A percentile compares a stretch with the other conserved stretches of the same genome.
Conservation (phyloP, 2,329 filamentous ascomycete species). For the Talaromyces sp. region DNA sequence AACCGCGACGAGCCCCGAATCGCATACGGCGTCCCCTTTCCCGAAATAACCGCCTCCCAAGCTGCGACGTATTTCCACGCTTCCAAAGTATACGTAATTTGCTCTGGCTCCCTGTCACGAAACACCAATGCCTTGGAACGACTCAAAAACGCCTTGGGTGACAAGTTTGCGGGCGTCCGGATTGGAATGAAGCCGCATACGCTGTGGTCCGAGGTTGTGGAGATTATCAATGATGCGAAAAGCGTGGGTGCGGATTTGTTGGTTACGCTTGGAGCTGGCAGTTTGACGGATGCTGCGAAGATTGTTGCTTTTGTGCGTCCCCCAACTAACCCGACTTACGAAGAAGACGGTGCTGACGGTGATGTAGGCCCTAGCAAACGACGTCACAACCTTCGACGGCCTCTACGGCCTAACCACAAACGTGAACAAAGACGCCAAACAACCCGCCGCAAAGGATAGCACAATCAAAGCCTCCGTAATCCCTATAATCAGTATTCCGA, state of each 20-base stretch:
- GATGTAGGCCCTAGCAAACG: conserved; percentile 48
- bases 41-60: conserved; percentile 46
- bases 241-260: conserved; percentile 46
- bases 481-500: conserved; percentile 41
- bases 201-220: conserved; percentile 52
- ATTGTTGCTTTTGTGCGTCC: conserved; percentile 44
- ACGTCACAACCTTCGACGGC: conserved; percentile 36
- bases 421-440: neutral
- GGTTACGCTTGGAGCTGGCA: conserved; percentile 55
- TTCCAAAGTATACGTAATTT: conserved; percentile 50
- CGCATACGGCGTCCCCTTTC: conserved; percentile 49
- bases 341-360: neutral
- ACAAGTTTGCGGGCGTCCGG: conserved; percentile 44
- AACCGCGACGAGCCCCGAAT: conserved; percentile 41
- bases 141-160: conserved; percentile 42
- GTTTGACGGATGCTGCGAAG: conserved; percentile 57
- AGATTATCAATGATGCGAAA: conserved; percentile 44
- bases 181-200: conserved; percentile 56
- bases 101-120: conserved; percentile 48
- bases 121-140: conserved; percentile 47
- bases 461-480: conserved; percentile 27
- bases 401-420: conserved; percentile 35
- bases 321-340: too few species aligned
- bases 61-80: conserved; percentile 45
- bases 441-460: conserved; percentile 27